phyloP scores from a whole-genome alignment of 2,329 filamentous ascomycete genomes.

The Thelonectria olida region DNA sequence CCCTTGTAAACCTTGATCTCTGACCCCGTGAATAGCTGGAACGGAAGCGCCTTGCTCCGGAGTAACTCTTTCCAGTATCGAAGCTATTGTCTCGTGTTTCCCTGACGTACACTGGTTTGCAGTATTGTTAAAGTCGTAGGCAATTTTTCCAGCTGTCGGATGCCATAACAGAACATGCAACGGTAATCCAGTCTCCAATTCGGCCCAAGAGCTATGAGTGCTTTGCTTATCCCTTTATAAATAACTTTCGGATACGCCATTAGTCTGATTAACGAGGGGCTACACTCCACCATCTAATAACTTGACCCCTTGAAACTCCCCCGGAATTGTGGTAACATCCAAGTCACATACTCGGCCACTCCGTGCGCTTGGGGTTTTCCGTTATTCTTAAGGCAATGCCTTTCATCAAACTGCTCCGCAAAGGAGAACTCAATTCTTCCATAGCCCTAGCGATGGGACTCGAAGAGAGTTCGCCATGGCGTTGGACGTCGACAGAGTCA shows the following conservation, averaged over 20 bases:
- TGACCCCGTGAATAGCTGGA: not conserved
- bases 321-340: no score
- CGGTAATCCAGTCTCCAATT: not conserved
- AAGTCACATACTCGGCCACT: not conserved
- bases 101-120: no score
- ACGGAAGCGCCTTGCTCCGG: not conserved
- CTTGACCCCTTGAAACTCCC: not conserved
- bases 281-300: not conserved
- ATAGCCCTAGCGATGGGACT: not conserved
- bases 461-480: not conserved
- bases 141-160: not conserved
- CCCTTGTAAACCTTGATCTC: not conserved
- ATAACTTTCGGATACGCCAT: not conserved
- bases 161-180: not conserved
- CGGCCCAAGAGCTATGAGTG: not conserved
- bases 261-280: not conserved
- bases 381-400: not conserved
- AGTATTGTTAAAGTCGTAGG: not conserved
- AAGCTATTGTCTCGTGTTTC: no score
- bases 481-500: constrained; percentile 12
- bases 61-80: not conserved
- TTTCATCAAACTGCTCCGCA: not conserved
- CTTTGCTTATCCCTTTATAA: not conserved
- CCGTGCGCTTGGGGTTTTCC: not conserved
- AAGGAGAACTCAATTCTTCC: not conserved